phyloP scores from a whole-genome alignment of 2,329 filamentous ascomycete genomes.

The Cladosporium sp. region DNA sequence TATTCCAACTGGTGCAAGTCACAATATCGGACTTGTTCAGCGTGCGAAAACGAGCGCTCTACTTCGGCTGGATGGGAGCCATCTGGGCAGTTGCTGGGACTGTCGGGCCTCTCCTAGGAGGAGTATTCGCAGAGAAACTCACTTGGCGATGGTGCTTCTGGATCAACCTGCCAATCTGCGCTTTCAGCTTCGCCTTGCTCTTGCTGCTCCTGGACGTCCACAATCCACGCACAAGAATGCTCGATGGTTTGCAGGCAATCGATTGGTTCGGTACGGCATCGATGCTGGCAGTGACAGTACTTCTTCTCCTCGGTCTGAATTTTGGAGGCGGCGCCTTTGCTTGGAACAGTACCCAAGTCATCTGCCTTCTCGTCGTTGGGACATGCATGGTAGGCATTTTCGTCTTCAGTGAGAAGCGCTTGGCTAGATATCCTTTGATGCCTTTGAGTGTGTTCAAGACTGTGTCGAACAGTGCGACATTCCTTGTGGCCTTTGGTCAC shows the following conservation, averaged over 20 bases:
- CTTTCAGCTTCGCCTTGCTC: constrained; percentile 50
- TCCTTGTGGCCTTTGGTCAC: constrained; percentile 69
- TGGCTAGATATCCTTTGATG: constrained; percentile 71
- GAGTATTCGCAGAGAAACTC: constrained; percentile 48
- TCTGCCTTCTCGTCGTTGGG: constrained; percentile 57
- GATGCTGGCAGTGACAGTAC: constrained; percentile 52
- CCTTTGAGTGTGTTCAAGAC: constrained; percentile 69
- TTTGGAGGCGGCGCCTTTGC: constrained; percentile 56
- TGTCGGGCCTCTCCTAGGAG: constrained; percentile 55
- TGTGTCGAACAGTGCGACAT: constrained; percentile 64
- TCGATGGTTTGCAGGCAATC: constrained; percentile 51
- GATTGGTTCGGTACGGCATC: constrained; percentile 57
- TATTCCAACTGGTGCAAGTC: constrained; percentile 55
- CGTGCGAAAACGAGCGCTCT: constrained; percentile 41
- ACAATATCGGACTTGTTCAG: constrained; percentile 59
- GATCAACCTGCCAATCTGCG: constrained; percentile 56
- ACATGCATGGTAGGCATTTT: constrained; percentile 61
- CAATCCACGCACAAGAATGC: constrained; percentile 53
- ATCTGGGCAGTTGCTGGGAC: constrained; percentile 58
- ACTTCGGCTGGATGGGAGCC: constrained; percentile 53
- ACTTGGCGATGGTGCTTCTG: constrained; percentile 58
- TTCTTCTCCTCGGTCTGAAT: constrained; percentile 55
- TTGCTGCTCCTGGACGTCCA: constrained; percentile 56
- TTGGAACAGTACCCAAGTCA: constrained; percentile 57
- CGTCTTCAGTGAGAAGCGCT: constrained; percentile 67